Percentiles rank a stretch among this genome's conserved stretches.
phyloP scores from a whole-genome alignment of 352 stramenopile species.

The Phytophthora tubulina region DNA sequence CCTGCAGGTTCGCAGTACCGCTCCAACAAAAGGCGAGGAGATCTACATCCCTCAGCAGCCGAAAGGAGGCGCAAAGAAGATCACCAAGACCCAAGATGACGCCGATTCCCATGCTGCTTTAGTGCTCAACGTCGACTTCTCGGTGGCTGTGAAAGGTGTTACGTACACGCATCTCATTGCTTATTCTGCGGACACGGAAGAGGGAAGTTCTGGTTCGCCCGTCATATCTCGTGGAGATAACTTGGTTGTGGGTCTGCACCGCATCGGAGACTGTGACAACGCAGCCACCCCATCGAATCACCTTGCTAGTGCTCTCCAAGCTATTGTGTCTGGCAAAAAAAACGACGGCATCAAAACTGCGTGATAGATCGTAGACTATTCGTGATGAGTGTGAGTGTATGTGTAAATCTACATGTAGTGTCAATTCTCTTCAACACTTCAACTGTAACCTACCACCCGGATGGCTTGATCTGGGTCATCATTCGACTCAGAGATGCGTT shows the following conservation, averaged over 20 bases:
- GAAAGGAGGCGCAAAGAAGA: constrained; percentile 63
- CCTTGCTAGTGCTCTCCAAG: constrained; percentile 32
- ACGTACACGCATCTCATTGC: constrained; percentile 53
- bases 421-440: constrained; percentile 16
- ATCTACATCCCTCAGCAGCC: constrained; percentile 81
- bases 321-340: constrained; percentile 30
- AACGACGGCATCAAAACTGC: constrained; percentile 44
- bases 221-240: constrained; percentile 67
- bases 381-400: constrained; percentile 5
- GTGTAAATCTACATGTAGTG: constrained; percentile 17
- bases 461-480: no score
- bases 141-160: constrained; percentile 43
- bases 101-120: constrained; percentile 29
- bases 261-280: constrained; percentile 79
- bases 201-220: constrained; percentile 70
- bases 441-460: background rate
- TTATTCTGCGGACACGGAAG: constrained; percentile 76
- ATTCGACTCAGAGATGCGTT: background rate
- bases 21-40: constrained; percentile 50
- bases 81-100: constrained; percentile 58
- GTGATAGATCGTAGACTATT: constrained; percentile 31
- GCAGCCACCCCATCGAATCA: constrained; percentile 45
- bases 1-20: constrained; percentile 59
- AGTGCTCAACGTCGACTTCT: constrained; percentile 47
- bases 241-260: constrained; percentile 72